Evolutionary conservation across 2,329 filamentous ascomycete species (phyloP), one percentile per base, ranked within the genome.

Genomic region (Albifimbria verrucaria): DNA sequence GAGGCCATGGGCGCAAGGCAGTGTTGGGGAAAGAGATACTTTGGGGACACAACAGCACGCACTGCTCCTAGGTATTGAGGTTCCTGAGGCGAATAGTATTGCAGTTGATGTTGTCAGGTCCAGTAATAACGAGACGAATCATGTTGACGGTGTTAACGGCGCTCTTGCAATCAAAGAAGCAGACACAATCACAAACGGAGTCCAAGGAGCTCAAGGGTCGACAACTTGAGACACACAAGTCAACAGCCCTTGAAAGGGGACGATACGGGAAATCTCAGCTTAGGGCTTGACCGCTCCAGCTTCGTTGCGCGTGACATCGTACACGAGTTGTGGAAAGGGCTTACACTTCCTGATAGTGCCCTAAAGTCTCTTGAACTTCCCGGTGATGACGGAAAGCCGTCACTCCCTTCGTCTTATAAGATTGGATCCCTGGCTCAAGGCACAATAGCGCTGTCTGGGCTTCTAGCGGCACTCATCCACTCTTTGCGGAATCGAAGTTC

Each of bases 371-470:
- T 65, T 10, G 22, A 9, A 2, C 53, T 66, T 11, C 54, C 61
- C 2, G 55, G 54, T 1, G 18, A 50, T 18, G 17, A 52, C 21
- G 48, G 39, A 1, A n/a, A 10, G 10, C 62, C 68, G 4, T 68
- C 65, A 3, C 62, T 73, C 1, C 73, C 74, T 1, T 83, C 78
- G 1, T 83, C 80, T 0, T 83, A 77, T 69, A 81, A 80, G 52
- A 72, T 84, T 15, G 77, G 72, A 0, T 67, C 77, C 36, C 66
- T 85, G 1, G 80, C 80, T 0, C 80, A 83, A 58, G 68, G 73
- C 11, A 71, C 75, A 1, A 80, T 85, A 23, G 77, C 72, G 0
- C 60, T 80, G 0, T 77, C 81, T 0, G 77, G 77, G 0, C 66
- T 85, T 0, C 62, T 73, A 0, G 80, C 81, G 2, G 72, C 79